Base-by-base conservation (phyloP, 2,329 filamentous ascomycete genomes). In the Epichloe amarillans region DNA sequence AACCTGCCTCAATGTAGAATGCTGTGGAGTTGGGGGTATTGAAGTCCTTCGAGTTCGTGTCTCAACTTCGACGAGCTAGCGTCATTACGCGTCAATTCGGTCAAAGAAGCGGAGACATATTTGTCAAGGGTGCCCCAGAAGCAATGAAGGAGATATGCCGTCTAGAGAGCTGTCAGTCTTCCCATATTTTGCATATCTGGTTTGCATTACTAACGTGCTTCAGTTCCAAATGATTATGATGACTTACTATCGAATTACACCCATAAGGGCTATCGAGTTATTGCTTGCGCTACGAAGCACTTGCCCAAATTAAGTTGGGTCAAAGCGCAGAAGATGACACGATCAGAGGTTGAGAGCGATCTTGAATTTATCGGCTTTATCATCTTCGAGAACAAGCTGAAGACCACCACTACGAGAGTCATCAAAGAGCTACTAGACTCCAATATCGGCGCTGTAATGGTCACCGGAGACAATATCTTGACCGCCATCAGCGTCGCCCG, bases 371-470 rank as follows among this genome's bases (percentile, higher is more conserved):
- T 90, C 37, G 93, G 93, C 5, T 98, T 98, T 69, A 97, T 98
- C 62, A 84, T 98, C 50, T 98, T 98, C 60, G 93, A 98, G 69
- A 98, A 98, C 70, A 98, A 98, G 69, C 72, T 98, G 54, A 98
- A 98, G 66, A 83, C 87, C 1, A 89, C 80, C 19, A 96, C 91
- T 0, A 77, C 86, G 1, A 77, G 76, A 1, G 86, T 96, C 36
- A 80, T 98, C 26, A 77, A 85, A 51, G 90, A 97, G 67, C 76
- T 98, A 3, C 76, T 80, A 35, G 74, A 84, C 49, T 91, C 94
- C 7, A 86, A 86, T 51, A 95, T 98, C 57, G 81, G 88, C 37
- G 84, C 86, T 30, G 82, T 95, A 48, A 98, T 98, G 93, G 94
- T 94, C 55, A 98, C 93, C 0, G 93, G 93, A 33, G 93, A 98